phyloP scores from a whole-genome alignment of 176 grass and related monocot genomes.

The Ensete glaucum region DNA sequence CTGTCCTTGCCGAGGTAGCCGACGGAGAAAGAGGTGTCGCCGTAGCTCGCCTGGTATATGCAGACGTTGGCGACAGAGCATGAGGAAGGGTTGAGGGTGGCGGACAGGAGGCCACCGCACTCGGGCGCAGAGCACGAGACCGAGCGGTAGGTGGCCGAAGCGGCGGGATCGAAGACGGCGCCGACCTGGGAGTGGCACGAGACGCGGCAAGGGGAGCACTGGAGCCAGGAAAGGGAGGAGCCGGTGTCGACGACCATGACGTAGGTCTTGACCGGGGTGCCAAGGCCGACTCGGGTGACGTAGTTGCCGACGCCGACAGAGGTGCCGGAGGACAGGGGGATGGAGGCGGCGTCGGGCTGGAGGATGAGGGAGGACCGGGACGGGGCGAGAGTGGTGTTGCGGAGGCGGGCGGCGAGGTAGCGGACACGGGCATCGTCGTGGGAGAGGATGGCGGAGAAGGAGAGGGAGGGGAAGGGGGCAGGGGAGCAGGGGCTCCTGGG shows the following conservation, averaged over 20 bases:
- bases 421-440: slow-evolving; percentile 49
- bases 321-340: slow-evolving; percentile 49
- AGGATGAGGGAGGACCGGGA: slow-evolving; percentile 28
- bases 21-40: slow-evolving; percentile 66
- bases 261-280: slow-evolving; percentile 46
- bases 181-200: slow-evolving; percentile 67
- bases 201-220: slow-evolving; percentile 63
- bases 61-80: slow-evolving; percentile 53
- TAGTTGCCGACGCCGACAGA: slow-evolving; percentile 82
- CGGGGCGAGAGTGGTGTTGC: slow-evolving; percentile 19
- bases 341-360: background rate
- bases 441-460: slow-evolving; percentile 46
- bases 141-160: slow-evolving; percentile 40
- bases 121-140: slow-evolving; percentile 43
- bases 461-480: slow-evolving; percentile 37
- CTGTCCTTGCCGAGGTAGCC: slow-evolving; percentile 72
- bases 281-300: slow-evolving; percentile 55
- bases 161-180: slow-evolving; percentile 33
- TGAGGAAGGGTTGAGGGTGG: slow-evolving; percentile 51
- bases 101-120: slow-evolving; percentile 37
- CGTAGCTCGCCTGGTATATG: slow-evolving; percentile 69
- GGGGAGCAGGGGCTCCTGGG: slow-evolving; percentile 48
- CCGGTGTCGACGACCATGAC: slow-evolving; percentile 87
- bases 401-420: slow-evolving; percentile 36
- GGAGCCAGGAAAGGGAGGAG: slow-evolving; percentile 75